A percentile compares a stretch with the other conserved stretches of the same genome.
Evolutionary conservation across 2,329 filamentous ascomycete genomes (phyloP).

Genomic region (Sporothrix variecibatus): DNA sequence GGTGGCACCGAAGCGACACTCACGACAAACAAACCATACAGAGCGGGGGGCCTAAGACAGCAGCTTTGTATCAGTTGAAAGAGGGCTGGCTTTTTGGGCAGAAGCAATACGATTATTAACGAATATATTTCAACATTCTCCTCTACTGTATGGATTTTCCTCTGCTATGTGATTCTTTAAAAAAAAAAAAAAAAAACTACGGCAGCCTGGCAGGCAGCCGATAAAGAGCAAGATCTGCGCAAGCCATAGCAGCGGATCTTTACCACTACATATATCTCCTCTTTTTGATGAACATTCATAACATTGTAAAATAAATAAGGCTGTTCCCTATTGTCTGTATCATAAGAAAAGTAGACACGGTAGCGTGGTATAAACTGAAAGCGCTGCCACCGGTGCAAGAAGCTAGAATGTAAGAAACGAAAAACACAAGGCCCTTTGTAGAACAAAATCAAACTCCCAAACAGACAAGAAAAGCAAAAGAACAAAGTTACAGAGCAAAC

Average conservation of each 20-base stretch:
- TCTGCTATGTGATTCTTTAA: not conserved
- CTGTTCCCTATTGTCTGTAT: not conserved
- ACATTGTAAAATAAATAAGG: not conserved
- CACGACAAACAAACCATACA: not conserved
- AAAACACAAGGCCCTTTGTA: not conserved
- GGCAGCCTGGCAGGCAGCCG: no score
- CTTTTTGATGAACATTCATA: not conserved
- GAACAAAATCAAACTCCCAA: not conserved
- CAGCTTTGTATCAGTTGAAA: not conserved
- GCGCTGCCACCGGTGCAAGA: conserved; percentile 7
- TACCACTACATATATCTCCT: not conserved
- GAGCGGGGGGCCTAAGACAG: not conserved
- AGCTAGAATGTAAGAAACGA: not conserved
- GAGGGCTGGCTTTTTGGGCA: not conserved
- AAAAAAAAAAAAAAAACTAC: no score
- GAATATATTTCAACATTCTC: not conserved
- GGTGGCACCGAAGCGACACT: not conserved
- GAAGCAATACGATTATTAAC: not conserved
- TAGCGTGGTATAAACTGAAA: conserved; percentile 8
- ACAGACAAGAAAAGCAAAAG: not conserved
- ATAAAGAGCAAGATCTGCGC: no score
- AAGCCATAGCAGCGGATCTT: no score
- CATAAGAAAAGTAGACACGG: not conserved
- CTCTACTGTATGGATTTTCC: not conserved
- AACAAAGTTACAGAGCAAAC: not conserved